These are phyloP conservation scores for Hericium erinaceus DNA, from an alignment of 768 basidiomycete species.

Conservation along the genomic window DNA sequence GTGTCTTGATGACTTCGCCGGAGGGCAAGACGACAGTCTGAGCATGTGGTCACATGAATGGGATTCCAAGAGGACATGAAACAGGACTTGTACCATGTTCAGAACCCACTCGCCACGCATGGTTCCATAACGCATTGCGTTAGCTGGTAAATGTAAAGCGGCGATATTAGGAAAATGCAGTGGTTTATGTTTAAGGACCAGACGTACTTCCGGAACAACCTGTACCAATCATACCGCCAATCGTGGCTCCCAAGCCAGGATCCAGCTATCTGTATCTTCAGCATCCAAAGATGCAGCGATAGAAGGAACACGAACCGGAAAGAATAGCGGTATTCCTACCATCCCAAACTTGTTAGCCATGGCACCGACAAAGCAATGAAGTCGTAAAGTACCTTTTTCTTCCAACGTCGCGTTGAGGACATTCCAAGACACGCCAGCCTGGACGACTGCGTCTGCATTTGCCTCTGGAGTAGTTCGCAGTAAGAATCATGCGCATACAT, in stretches of 20 bases:
- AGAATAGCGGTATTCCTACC: conserved; percentile 60
- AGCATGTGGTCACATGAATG: not conserved
- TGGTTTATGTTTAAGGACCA: not conserved
- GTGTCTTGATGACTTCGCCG: conserved; percentile 83
- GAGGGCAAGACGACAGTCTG: conserved; percentile 79
- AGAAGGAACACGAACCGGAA: conserved; percentile 51
- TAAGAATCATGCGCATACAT: not conserved
- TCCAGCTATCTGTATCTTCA: conserved; percentile 16
- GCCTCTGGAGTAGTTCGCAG: conserved; percentile 31
- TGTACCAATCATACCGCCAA: conserved; percentile 84
- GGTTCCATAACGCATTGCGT: conserved; percentile 80
- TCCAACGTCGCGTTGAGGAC: conserved; percentile 64
- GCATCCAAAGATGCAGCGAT: not conserved
- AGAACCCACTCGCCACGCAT: conserved; percentile 85
- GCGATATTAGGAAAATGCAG: not conserved
- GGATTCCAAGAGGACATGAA: not conserved
- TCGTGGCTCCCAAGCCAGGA: conserved; percentile 47
- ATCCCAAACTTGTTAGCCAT: not conserved
- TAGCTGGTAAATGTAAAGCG: conserved; percentile 35
- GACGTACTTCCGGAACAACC: conserved; percentile 75
- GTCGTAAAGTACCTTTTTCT: conserved; percentile 32
- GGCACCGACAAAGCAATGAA: not conserved
- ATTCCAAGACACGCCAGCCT: conserved; percentile 72
- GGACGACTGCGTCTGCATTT: conserved; percentile 68
- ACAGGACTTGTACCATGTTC: conserved; percentile 44